Evolutionary conservation across 306 rosid genomes (phyloP).

Genomic region (Alnus rubra): DNA sequence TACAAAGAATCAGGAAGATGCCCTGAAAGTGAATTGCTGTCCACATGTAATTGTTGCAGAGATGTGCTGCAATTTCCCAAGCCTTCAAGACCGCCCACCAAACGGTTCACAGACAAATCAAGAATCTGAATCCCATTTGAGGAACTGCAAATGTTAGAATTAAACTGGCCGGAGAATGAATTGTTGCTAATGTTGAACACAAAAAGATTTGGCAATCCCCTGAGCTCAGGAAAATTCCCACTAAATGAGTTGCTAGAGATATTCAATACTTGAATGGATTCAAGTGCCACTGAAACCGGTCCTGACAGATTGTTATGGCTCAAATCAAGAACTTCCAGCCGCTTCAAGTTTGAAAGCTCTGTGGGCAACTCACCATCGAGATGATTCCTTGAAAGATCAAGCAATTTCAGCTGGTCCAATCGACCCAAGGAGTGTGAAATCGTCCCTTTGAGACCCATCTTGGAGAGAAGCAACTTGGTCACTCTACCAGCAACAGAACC

Average conservation of each 20-base stretch:
- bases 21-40: slow-evolving; percentile 56
- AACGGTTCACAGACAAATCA: slow-evolving; percentile 55
- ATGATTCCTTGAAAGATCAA: slow-evolving; percentile 66
- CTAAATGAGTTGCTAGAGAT: slow-evolving; percentile 64
- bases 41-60: slow-evolving; percentile 53
- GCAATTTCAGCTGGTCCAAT: slow-evolving; percentile 51
- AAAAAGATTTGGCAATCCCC: slow-evolving; percentile 49
- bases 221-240: slow-evolving; percentile 38
- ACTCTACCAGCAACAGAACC: slow-evolving; percentile 49
- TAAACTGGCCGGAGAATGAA: slow-evolving; percentile 59
- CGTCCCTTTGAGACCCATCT: slow-evolving; percentile 59
- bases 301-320: slow-evolving; percentile 69
- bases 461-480: slow-evolving; percentile 52
- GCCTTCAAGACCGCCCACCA: slow-evolving; percentile 59
- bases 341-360: slow-evolving; percentile 55
- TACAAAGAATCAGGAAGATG: slow-evolving; percentile 60
- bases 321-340: slow-evolving; percentile 60
- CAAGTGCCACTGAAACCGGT: slow-evolving; percentile 39
- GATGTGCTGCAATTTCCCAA: slow-evolving; percentile 53
- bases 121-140: slow-evolving; percentile 53
- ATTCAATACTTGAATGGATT: slow-evolving; percentile 54
- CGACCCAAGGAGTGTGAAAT: slow-evolving; percentile 52
- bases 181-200: slow-evolving; percentile 72
- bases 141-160: slow-evolving; percentile 52
- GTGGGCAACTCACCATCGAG: slow-evolving; percentile 60